A percentile compares a stretch with the other conserved stretches of the same genome.
Evolutionary conservation across 257 asterid genomes (phyloP).

Genomic region (Solanum acaule): DNA sequence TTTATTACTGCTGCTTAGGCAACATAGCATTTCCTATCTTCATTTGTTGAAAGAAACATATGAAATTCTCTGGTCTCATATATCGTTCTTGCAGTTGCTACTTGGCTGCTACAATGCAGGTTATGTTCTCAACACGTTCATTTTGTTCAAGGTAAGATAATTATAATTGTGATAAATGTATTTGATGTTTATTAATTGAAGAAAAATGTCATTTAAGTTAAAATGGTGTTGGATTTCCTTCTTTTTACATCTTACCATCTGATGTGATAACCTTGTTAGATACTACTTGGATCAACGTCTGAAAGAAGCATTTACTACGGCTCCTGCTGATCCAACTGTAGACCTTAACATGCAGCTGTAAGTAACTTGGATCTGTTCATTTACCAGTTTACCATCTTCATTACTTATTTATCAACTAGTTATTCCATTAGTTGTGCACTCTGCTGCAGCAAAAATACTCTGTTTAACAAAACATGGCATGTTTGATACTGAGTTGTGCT

Average conservation of each 20-base stretch:
- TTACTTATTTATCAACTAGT: neutral
- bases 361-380: constrained; percentile 22
- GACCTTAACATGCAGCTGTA: constrained; percentile 94
- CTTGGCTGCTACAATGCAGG: constrained; percentile 98
- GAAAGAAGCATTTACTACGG: constrained; percentile 63
- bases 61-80: neutral
- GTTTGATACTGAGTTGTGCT: neutral
- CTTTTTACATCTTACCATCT: neutral
- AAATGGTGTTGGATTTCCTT: neutral
- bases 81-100: constrained; percentile 67
- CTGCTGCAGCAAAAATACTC: neutral
- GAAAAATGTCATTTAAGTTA: neutral
- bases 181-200: neutral
- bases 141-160: constrained; percentile 68
- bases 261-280: constrained; percentile 27
- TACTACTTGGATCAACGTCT: constrained; percentile 53
- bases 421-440: neutral
- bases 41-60: neutral
- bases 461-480: neutral
- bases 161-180: neutral
- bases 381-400: neutral
- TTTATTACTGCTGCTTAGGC: neutral
- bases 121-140: constrained; percentile 66
- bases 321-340: constrained; percentile 93
- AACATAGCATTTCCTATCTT: neutral